Evolutionary conservation across 768 basidiomycete species (phyloP), one percentile per base, ranked within the genome.

Genomic region (Trichaptum fuscoviolaceum): DNA sequence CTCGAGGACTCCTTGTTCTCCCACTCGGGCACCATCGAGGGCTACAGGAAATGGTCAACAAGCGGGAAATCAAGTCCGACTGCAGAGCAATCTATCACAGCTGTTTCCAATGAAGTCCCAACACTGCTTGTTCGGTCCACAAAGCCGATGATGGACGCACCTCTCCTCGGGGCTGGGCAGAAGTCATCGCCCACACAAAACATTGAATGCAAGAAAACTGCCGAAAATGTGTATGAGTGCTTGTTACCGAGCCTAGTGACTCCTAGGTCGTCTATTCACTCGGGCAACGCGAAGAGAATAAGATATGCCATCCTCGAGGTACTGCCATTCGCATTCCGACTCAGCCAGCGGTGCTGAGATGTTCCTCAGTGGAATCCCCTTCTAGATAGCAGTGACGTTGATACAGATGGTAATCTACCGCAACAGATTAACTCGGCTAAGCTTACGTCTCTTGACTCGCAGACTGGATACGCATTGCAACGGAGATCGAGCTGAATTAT

Each of bases 401-500:
- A 91, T 70, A 92, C 91, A 35, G 80, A 86, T 67, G 92, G 92
- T 92, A 72, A 66, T 60, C 65, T 57, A 35, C 42, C 15, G 42
- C 42, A 52, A 27, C 66, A 20, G 42, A 18, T 60, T 63, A 25
- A 20, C 26, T 63, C 64, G 65, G 52, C 42, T 66, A n/a, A 65
- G 58, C 10, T 36, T 23, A 18, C 62, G 64, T 66, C 36, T 67
- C 68, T 57, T 57, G n/a, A 4, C 15, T 67, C 52, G 64, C 73
- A 92, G 94, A 95, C 72, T 96, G 94, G 93, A 89, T 95, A 70
- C 84, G 93, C 9, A 89, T 98, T 35, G 92, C 94, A 0, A 89
- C 87, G 0, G 96, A 98, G 72, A 94, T 98, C 70, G 94, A 96
- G 72, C 86, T 95, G 64, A 97, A 97, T 74, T 97, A 97, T 72